Evolutionary conservation across 2,329 filamentous ascomycete genomes (phyloP).

Genomic region (Neopestalotiopsis rosae): DNA sequence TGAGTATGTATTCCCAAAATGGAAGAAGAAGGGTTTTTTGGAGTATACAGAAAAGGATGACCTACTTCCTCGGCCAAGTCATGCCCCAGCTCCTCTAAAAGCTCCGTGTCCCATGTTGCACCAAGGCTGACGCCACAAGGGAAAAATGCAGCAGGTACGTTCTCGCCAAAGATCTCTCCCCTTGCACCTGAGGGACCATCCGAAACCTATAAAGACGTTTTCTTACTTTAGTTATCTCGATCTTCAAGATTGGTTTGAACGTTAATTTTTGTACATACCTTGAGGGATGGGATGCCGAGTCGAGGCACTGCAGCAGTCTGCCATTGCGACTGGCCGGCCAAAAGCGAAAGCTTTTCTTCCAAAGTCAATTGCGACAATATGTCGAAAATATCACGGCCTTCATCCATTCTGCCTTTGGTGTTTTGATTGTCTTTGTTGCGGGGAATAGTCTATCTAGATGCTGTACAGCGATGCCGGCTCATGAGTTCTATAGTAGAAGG

Average conservation of each 20-base stretch:
- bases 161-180: constrained; percentile 71
- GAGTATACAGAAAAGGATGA: neutral
- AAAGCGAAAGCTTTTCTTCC: neutral
- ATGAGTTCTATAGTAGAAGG: neutral
- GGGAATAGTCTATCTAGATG: neutral
- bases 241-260: too few species aligned
- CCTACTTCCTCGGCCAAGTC: constrained; percentile 54
- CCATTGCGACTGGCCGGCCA: neutral
- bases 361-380: neutral
- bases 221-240: neutral
- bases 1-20: neutral
- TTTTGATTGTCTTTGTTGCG: neutral
- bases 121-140: constrained; percentile 63
- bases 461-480: neutral
- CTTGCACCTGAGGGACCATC: constrained; percentile 75
- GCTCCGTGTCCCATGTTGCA: constrained; percentile 59
- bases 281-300: neutral
- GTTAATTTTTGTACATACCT: neutral
- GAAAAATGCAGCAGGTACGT: constrained; percentile 62
- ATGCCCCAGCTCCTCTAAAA: constrained; percentile 55
- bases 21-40: neutral
- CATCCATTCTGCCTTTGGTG: neutral
- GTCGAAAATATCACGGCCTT: neutral
- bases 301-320: neutral
- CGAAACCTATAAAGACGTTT: constrained; percentile 56